Base-by-base conservation (phyloP, 2,329 filamentous ascomycete genomes). In the Pseudogymnoascus sp. region DNA sequence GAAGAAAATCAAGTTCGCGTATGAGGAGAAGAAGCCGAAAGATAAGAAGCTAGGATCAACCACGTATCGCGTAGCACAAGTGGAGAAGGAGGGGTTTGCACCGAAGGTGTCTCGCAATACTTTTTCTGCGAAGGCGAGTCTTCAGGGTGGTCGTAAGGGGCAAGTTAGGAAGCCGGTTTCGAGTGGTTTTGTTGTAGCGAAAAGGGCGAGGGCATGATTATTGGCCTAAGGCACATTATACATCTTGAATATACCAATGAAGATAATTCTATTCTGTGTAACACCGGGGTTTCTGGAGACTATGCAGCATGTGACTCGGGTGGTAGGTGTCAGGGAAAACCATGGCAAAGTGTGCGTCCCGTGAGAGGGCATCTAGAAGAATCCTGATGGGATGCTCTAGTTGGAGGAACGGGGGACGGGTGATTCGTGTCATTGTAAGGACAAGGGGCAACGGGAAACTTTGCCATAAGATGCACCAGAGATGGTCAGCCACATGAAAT, bases 1-100 rank as follows among this genome's bases (percentile, higher is more conserved):
- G 2, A 73, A 68, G 64, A 72, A 71, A 47, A 72, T 61, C 10
- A 72, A 69, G 38, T 70, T 72, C 31, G 8, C 64, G 1, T 67
- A 69, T 11, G 65, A 66, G 35, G 67, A 70, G 33, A 72, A 72
- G 47, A 61, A 64, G 21, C 67, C 68, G 0, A 74, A 72, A 59
- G 72, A 73, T 63, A 61, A 61, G 16, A 65, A 65, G 4, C 47
- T 69, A 13, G 72, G 72, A 6, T 66, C 62, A 4, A 73, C 72
- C 7, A 73, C 68, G 26, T 73, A 69, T 63, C 64, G 70, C 31
- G 69, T 73, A 8, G 42, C 67, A 6, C 42, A 63, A 35, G 67
- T 70, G 59, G 29, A 44, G 4, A 61, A 59, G 16, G 69, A 61
- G 35, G 53, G 63, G 24, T 63, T 74, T 26, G 67, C 72, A 44